Base-by-base conservation (phyloP, 116 monocot genomes). In the Posidonia oceanica region DNA sequence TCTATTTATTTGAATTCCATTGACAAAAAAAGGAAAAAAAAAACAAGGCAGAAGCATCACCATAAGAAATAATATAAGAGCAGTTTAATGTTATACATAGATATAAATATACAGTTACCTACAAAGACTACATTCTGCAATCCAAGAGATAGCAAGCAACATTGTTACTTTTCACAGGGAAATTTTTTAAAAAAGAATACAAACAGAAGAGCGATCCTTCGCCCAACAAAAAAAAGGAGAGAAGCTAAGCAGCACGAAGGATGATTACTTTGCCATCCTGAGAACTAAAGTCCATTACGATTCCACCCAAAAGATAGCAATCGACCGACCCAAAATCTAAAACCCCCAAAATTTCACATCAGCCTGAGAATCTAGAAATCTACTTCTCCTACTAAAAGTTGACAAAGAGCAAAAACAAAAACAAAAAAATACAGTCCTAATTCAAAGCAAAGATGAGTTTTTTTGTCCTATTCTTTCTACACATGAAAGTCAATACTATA, bases 91-190 rank as follows among this genome's bases (percentile, higher is more conserved):
- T 5, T n/a, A 20, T 48, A 65, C n/a, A 18, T 44, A 17, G 15
- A 65, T 41, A 41, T 41, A 65, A 65, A 65, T 17, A 42, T 65
- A 16, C 17, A 65, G 40, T 42, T 42, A n/a, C 39, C 41, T 48
- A 65, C 65, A 65, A 65, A 65, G 15, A 63, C 29, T 29, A 29
- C 29, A 63, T 63, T 63, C 63, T 63, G 63, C 63, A 63, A 63
- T 63, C 38, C 63, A 63, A 63, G 36, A 63, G 36, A 63, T 23
- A 63, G 37, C 63, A 63, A 63, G n/a, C n/a, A 13, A 63, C 29
- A 29, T 29, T 39, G 63, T 63, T 37, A 63, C 63, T 39, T 63
- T 63, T 38, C 4, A 56, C 1, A 36, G 12, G 38, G 14, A 63
- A 39, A 13, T 13, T 39, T 63, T 37, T 61, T 36, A 38, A 4